phyloP scores from a whole-genome alignment of 2,329 filamentous ascomycete genomes.

The Didymella segeticola region DNA sequence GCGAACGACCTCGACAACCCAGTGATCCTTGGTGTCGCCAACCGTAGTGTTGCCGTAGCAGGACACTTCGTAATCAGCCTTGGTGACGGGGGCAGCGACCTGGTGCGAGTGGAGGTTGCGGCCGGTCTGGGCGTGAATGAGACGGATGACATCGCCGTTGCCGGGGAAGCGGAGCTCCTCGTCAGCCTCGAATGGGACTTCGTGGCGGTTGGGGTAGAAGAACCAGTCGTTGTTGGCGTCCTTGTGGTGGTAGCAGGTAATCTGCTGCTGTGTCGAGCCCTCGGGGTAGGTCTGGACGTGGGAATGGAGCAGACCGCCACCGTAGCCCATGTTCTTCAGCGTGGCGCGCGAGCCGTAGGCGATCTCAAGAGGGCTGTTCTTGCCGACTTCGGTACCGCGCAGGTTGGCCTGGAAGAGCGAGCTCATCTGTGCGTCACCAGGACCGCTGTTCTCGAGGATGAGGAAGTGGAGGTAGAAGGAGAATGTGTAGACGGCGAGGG shows the following conservation, averaged over 20 bases:
- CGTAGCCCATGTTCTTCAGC: conserved; percentile 99
- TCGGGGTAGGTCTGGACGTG: conserved; percentile 97
- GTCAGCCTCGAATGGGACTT: conserved; percentile 75
- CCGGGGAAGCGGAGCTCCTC: conserved; percentile 75
- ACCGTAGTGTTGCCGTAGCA: conserved; percentile 95
- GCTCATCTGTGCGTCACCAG: conserved; percentile 99
- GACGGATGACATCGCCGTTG: conserved; percentile 78
- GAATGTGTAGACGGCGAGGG: conserved; percentile 90
- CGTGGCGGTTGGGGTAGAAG: conserved; percentile 89
- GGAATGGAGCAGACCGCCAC: conserved; percentile 92
- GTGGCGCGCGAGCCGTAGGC: conserved; percentile 88
- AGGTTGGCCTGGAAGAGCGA: conserved; percentile 98
- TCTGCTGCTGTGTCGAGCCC: conserved; percentile 91
- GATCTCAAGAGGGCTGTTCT: conserved; percentile 91
- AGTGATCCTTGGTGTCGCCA: conserved; percentile 97
- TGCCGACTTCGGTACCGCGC: conserved; percentile 89
- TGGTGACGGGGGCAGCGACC: conserved; percentile 86
- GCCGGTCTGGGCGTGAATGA: conserved; percentile 94
- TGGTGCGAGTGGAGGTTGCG: conserved; percentile 96
- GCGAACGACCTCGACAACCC: conserved; percentile 88
- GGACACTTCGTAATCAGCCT: conserved; percentile 90
- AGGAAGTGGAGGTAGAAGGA: conserved; percentile 95
- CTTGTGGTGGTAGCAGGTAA: conserved; percentile 99
- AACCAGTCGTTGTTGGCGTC: conserved; percentile 99
- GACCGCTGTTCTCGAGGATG: conserved; percentile 90